Conservation (phyloP, 495 filamentous ascomycete genomes). For the Bathelium albidoporum region DNA sequence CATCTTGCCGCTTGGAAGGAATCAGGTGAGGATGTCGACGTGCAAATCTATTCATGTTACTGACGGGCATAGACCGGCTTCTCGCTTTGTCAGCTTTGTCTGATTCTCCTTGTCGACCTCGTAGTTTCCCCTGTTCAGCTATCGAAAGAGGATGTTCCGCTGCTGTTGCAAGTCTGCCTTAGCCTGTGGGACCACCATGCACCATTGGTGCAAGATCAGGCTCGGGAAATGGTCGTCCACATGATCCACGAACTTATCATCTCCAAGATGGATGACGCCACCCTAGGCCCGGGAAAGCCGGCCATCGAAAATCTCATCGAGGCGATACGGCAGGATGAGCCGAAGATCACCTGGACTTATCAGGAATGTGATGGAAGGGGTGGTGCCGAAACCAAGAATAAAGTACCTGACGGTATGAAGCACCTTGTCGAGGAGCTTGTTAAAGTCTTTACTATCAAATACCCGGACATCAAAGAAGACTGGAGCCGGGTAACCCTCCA, state of each 20-base stretch:
- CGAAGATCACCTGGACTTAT: slow-evolving; percentile 82
- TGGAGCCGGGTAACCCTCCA: slow-evolving; percentile 83
- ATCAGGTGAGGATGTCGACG: slow-evolving; percentile 47
- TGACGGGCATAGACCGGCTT: slow-evolving; percentile 48
- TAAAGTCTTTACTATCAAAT: slow-evolving; percentile 71
- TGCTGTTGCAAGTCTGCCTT: slow-evolving; percentile 81
- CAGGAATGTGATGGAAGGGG: slow-evolving; percentile 76
- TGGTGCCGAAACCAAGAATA: slow-evolving; percentile 49
- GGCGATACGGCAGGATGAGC: slow-evolving; percentile 74
- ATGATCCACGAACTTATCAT: slow-evolving; percentile 94
- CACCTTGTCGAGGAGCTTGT: slow-evolving; percentile 69
- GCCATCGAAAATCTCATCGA: slow-evolving; percentile 85
- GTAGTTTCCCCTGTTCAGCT: slow-evolving; percentile 87
- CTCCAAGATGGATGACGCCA: slow-evolving; percentile 72
- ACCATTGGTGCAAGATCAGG: slow-evolving; percentile 90
- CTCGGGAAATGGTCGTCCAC: slow-evolving; percentile 95
- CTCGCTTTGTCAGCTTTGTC: slow-evolving; percentile 81
- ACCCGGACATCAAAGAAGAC: slow-evolving; percentile 76
- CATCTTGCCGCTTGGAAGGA: slow-evolving; percentile 75
- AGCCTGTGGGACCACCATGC: slow-evolving; percentile 96
- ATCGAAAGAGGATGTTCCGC: slow-evolving; percentile 61
- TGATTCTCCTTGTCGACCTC: slow-evolving; percentile 90
- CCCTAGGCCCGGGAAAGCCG: slow-evolving; percentile 52
- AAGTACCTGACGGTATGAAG: slow-evolving; percentile 81
- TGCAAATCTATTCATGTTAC: background rate